Conservation (phyloP, 805 yeast species). For the Pichia rugopelliculosa region DNA sequence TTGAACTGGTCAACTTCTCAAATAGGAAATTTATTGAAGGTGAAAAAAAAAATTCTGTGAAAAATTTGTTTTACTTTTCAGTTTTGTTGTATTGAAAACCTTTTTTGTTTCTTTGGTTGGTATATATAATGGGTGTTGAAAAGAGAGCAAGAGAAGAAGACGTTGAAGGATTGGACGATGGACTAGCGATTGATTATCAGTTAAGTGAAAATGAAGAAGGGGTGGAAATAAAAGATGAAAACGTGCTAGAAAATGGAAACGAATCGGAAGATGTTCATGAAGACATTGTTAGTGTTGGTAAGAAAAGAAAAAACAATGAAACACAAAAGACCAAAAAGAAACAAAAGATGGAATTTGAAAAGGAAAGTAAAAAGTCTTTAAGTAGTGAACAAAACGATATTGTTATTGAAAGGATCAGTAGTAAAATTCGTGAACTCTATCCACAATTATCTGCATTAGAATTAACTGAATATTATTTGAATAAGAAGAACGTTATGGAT, state of each 20-base stretch:
- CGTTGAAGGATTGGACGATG: neutral
- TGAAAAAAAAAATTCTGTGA: neutral
- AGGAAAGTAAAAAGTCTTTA: conserved; percentile 46
- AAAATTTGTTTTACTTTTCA: neutral
- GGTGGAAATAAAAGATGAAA: conserved; percentile 26
- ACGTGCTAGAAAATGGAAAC: conserved; percentile 13
- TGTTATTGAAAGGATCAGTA: conserved; percentile 62
- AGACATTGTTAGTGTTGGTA: conserved; percentile 10
- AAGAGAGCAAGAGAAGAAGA: neutral
- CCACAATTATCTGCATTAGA: conserved; percentile 71
- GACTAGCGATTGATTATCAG: neutral
- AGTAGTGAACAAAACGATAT: conserved; percentile 50
- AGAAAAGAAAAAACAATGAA: conserved; percentile 29
- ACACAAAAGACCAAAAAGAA: conserved; percentile 59
- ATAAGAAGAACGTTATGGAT: conserved; percentile 50
- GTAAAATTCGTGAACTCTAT: conserved; percentile 49
- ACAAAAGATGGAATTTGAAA: conserved; percentile 59
- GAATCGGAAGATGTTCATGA: conserved; percentile 8
- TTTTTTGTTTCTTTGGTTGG: neutral
- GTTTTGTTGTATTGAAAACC: neutral
- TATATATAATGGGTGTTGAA: neutral
- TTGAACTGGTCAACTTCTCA: neutral
- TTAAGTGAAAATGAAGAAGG: neutral
- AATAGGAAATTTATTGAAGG: neutral
- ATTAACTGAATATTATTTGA: conserved; percentile 52